phyloP scores from a whole-genome alignment of 1,284 basidiomycete species.

The Cutaneotrichosporon mucoides region DNA sequence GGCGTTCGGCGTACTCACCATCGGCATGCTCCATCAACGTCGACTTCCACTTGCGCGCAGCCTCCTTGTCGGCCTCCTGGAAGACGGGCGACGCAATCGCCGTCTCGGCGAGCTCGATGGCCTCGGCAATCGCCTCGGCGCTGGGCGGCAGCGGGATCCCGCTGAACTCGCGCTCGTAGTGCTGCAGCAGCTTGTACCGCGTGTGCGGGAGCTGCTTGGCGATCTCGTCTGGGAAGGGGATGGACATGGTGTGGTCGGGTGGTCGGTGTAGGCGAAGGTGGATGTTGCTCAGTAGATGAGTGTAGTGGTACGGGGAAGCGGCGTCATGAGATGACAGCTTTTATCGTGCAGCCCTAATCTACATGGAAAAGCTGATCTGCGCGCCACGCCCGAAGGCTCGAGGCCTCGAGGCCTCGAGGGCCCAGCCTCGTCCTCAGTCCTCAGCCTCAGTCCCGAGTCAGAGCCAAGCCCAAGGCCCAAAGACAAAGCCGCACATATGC shows the following conservation, averaged over 20 bases:
- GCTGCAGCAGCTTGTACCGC: conserved; percentile 13
- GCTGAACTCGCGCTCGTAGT: conserved; percentile 11
- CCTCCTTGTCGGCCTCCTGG: conserved; percentile 11
- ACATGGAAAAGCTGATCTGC: too few species aligned
- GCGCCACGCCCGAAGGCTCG: too few species aligned
- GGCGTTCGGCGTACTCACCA: conserved; percentile 7
- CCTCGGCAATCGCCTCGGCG: conserved; percentile 10
- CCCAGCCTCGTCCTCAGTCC: too few species aligned
- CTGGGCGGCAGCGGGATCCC: conserved; percentile 14
- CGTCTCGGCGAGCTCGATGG: conserved; percentile 16
- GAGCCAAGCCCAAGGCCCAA: too few species aligned
- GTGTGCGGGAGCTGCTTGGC: conserved; percentile 19
- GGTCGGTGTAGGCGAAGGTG: background rate
- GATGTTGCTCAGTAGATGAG: background rate
- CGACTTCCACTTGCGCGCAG: conserved; percentile 9
- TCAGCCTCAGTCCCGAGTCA: too few species aligned
- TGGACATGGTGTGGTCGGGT: conserved; percentile 1
- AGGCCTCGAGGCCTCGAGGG: too few species aligned
- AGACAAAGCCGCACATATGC: too few species aligned
- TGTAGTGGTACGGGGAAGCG: too few species aligned
- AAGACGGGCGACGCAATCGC: conserved; percentile 15
- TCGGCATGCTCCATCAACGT: conserved; percentile 15
- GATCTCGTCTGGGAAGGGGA: conserved; percentile 15
- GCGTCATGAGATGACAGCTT: too few species aligned
- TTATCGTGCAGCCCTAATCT: too few species aligned